Evolutionary conservation across 768 basidiomycete genomes (phyloP).

Genomic region (Russula vinacea): DNA sequence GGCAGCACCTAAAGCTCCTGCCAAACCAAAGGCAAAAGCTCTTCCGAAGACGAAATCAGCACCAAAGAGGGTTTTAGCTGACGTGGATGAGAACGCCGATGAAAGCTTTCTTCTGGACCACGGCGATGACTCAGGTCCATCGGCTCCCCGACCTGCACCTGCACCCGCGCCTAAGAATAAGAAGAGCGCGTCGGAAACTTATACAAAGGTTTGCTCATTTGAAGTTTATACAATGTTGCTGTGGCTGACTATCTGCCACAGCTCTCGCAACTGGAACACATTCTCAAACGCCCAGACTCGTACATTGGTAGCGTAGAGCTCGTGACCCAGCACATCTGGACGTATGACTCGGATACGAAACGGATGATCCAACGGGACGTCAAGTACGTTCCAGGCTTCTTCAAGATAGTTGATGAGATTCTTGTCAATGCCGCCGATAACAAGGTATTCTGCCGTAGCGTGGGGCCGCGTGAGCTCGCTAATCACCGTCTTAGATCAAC

Average conservation of each 20-base stretch:
- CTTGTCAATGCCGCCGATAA: constrained; percentile 99
- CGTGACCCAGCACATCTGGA: constrained; percentile 88
- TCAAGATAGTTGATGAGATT: constrained; percentile 99
- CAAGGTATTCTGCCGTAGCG: constrained; percentile 63
- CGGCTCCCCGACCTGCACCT: constrained; percentile 30
- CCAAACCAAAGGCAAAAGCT: constrained; percentile 49
- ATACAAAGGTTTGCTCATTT: constrained; percentile 69
- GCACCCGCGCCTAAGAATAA: constrained; percentile 50
- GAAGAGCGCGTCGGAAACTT: constrained; percentile 89
- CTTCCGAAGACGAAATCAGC: constrained; percentile 49
- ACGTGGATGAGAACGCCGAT: constrained; percentile 60
- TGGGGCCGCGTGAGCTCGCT: neutral
- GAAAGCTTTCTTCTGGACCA: constrained; percentile 44
- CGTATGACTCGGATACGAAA: constrained; percentile 79
- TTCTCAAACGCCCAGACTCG: constrained; percentile 85
- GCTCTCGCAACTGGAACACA: constrained; percentile 94
- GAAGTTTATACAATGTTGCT: neutral
- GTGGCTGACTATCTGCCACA: constrained; percentile 37
- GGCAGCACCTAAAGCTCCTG: constrained; percentile 42
- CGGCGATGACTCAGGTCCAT: constrained; percentile 39
- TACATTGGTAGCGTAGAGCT: constrained; percentile 97
- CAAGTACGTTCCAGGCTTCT: constrained; percentile 94
- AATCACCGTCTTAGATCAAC: constrained; percentile 64
- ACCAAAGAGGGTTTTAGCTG: constrained; percentile 63
- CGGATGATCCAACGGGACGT: constrained; percentile 81